phyloP scores from a whole-genome alignment of 2,329 filamentous ascomycete species.

The Hypoxylon sp. region DNA sequence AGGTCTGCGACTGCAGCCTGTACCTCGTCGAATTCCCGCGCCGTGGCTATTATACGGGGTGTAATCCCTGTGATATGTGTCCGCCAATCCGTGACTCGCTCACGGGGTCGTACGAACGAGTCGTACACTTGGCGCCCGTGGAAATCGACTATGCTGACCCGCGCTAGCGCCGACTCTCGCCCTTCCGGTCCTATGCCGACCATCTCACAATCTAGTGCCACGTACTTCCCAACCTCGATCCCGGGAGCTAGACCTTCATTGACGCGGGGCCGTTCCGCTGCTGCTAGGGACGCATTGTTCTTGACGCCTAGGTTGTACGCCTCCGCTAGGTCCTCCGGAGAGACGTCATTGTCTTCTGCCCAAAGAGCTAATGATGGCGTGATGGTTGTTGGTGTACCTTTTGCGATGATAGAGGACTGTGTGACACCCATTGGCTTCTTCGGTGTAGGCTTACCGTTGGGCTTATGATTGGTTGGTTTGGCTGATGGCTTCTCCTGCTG shows the following conservation, averaged over 20 bases:
- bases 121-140: constrained; percentile 95
- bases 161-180: constrained; percentile 82
- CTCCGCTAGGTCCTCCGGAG: constrained; percentile 71
- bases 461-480: constrained; percentile 24
- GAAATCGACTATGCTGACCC: constrained; percentile 93
- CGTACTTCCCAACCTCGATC: constrained; percentile 86
- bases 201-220: constrained; percentile 98
- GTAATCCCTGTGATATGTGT: constrained; percentile 88
- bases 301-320: constrained; percentile 72
- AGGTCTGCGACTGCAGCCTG: constrained; percentile 78
- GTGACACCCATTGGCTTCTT: constrained; percentile 68
- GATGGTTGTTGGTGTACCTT: constrained; percentile 58
- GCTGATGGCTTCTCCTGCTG: constrained; percentile 29
- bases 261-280: constrained; percentile 58
- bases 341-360: constrained; percentile 73
- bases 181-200: constrained; percentile 84
- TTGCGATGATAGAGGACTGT: constrained; percentile 64
- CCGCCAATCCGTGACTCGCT: constrained; percentile 89
- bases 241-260: constrained; percentile 75
- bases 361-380: constrained; percentile 72
- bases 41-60: constrained; percentile 67
- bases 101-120: constrained; percentile 85
- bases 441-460: constrained; percentile 12
- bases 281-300: constrained; percentile 64
- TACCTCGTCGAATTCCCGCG: constrained; percentile 81